Evolutionary conservation across 495 filamentous ascomycete genomes (phyloP).

Genomic region (Talaromyces proteolyticus): DNA sequence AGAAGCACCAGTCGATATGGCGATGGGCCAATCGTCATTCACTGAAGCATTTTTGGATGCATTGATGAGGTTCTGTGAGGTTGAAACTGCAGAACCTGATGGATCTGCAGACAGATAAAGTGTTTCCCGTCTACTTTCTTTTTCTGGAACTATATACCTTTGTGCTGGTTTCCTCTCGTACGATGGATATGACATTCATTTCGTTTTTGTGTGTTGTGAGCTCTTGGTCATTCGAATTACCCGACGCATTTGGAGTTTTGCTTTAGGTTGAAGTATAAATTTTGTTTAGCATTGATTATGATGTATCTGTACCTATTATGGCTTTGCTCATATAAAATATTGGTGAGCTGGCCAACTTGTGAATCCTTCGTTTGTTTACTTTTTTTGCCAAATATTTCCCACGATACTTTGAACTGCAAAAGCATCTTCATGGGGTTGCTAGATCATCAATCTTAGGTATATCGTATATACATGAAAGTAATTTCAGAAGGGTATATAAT

Average conservation of each 20-base stretch:
- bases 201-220: neutral
- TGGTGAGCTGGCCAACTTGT: neutral
- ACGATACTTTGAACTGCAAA: no score
- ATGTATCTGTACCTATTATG: neutral
- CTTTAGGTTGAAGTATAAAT: neutral
- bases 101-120: neutral
- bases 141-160: slow-evolving; percentile 1
- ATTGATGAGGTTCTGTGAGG: slow-evolving; percentile 32
- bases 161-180: neutral
- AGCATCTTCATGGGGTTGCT: no score
- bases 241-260: neutral
- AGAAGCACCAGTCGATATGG: slow-evolving; percentile 83
- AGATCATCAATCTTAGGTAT: no score
- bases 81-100: slow-evolving; percentile 4
- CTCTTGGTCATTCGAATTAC: no score
- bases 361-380: no score
- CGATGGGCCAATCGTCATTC: slow-evolving; percentile 34
- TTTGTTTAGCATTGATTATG: neutral
- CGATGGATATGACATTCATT: no score
- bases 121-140: slow-evolving; percentile 3
- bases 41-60: slow-evolving; percentile 92
- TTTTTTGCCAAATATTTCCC: no score
- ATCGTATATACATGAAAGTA: no score
- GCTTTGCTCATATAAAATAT: neutral
- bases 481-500: no score